Percentiles rank a stretch among this genome's conserved stretches.
Evolutionary conservation across 495 filamentous ascomycete genomes (phyloP).

Genomic region (Daldinia vernicosa): DNA sequence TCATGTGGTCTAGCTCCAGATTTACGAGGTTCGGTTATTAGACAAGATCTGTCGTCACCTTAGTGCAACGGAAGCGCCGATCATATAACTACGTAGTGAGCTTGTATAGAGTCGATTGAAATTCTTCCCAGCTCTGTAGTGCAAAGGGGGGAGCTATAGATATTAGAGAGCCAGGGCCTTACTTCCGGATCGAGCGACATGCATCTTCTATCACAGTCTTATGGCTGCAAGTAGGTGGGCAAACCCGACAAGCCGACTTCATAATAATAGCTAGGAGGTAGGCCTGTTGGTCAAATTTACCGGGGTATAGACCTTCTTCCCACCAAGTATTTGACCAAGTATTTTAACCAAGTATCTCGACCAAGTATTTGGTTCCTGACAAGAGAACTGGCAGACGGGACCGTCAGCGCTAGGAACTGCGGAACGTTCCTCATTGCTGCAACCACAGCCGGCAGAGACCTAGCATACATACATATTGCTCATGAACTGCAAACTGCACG

Average conservation of each 20-base stretch:
- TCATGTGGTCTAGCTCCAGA: conserved; percentile 32
- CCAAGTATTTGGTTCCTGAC: conserved; percentile 36
- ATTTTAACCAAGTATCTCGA: not conserved
- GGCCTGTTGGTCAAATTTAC: conserved; percentile 25
- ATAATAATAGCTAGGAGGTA: conserved; percentile 29
- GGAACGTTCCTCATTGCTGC: conserved; percentile 33
- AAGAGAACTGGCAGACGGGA: conserved; percentile 24
- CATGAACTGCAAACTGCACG: conserved; percentile 30
- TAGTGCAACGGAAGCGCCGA: conserved; percentile 32
- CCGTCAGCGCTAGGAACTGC: conserved; percentile 36
- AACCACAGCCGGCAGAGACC: conserved; percentile 35
- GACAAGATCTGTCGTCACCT: conserved; percentile 43
- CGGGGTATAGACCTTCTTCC: conserved; percentile 33
- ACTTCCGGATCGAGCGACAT: conserved; percentile 43
- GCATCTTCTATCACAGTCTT: conserved; percentile 38
- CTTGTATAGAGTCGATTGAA: conserved; percentile 24
- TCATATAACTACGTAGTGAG: conserved; percentile 33
- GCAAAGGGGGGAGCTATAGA: conserved; percentile 31
- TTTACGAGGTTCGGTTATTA: conserved; percentile 38
- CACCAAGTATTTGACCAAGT: conserved; percentile 20
- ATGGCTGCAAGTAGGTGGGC: conserved; percentile 40
- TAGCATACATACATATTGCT: conserved; percentile 23
- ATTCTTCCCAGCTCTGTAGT: conserved; percentile 22
- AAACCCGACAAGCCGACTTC: conserved; percentile 39
- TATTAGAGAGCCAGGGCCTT: conserved; percentile 29